These are phyloP conservation scores for Pharnaceum exiguum DNA, from an alignment of 148 eudicot species.

Conservation along the genomic window DNA sequence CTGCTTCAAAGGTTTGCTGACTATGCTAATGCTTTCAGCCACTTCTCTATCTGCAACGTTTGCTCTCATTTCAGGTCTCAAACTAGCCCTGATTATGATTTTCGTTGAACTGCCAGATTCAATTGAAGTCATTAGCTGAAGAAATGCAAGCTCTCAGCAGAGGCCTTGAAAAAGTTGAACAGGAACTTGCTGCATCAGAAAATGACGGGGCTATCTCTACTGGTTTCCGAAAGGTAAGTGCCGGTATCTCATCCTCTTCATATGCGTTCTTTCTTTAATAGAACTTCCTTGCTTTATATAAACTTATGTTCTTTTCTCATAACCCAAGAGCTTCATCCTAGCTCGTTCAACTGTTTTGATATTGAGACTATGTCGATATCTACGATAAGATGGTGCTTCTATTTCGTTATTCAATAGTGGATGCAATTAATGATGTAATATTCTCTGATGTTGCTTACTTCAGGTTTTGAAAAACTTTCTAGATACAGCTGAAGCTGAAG, in stretches of 20 bases:
- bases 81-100: slow-evolving; percentile 15
- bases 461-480: slow-evolving; percentile 90
- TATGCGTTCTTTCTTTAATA: no score
- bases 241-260: not conserved
- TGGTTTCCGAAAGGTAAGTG: slow-evolving; percentile 79
- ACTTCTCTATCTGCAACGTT: not conserved
- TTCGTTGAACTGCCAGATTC: slow-evolving; percentile 47
- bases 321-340: no score
- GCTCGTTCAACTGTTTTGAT: not conserved
- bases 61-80: not conserved
- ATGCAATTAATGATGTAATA: no score
- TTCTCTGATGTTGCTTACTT: slow-evolving; percentile 12
- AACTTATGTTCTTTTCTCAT: no score
- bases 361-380: not conserved
- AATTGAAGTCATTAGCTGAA: slow-evolving; percentile 93
- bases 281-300: no score
- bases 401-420: not conserved
- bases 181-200: slow-evolving; percentile 89
- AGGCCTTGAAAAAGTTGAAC: slow-evolving; percentile 99
- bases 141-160: slow-evolving; percentile 99
- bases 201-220: slow-evolving; percentile 83
- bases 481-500: slow-evolving; percentile 95
- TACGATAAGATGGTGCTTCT: no score
- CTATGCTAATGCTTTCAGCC: not conserved
- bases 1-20: slow-evolving; percentile 81